phyloP scores from a whole-genome alignment of 305 asterid genomes.

The Petunia hybrid region DNA sequence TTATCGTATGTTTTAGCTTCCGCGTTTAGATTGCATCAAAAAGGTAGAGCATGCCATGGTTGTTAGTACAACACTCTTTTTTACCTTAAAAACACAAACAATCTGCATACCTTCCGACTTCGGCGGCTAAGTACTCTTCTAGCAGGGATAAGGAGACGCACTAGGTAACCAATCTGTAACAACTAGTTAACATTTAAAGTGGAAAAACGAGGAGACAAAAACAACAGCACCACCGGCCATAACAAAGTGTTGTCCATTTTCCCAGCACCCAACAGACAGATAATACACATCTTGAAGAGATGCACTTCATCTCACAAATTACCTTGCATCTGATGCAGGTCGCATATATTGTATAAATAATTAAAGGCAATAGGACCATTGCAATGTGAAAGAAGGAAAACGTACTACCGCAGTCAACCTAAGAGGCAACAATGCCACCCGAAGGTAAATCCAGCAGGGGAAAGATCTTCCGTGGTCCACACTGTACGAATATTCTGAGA shows the following conservation, averaged over 20 bases:
- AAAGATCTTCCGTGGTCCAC: background rate
- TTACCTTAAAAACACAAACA: background rate
- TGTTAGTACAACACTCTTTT: too few species aligned
- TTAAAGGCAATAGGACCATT: background rate
- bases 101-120: too few species aligned
- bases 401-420: background rate
- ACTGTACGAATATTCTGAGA: background rate
- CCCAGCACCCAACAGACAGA: background rate
- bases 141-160: background rate
- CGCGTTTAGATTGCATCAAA: too few species aligned
- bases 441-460: background rate
- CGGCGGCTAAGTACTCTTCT: background rate
- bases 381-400: background rate
- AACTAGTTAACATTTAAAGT: background rate
- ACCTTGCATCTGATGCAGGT: background rate
- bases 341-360: background rate
- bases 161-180: background rate
- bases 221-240: background rate
- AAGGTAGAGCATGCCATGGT: too few species aligned
- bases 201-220: background rate
- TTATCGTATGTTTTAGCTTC: too few species aligned
- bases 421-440: too few species aligned
- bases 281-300: background rate
- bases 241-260: background rate
- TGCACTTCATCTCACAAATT: too few species aligned